Conservation (phyloP, 768 basidiomycete genomes). For the Boletus tylopilopsis region DNA sequence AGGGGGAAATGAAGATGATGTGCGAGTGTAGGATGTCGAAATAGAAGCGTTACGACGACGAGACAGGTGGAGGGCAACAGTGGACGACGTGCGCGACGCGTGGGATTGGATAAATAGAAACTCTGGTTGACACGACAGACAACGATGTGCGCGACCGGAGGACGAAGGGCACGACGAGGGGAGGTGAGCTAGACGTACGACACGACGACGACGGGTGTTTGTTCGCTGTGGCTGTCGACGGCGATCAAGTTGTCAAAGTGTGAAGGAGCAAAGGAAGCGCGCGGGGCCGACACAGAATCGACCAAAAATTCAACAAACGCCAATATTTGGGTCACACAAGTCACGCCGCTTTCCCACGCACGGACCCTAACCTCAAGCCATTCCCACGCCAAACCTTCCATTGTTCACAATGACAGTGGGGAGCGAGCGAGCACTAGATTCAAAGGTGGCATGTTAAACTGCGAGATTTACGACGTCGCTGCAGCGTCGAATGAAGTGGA, state of each 20-base stretch:
- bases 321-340: constrained; percentile 37
- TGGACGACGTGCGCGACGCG: constrained; percentile 47
- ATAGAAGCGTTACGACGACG: constrained; percentile 27
- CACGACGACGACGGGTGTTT: constrained; percentile 39
- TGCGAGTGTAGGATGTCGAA: constrained; percentile 27
- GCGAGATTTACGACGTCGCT: neutral
- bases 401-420: constrained; percentile 14
- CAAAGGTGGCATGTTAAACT: neutral
- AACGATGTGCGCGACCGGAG: constrained; percentile 23
- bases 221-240: constrained; percentile 45
- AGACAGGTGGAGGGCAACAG: constrained; percentile 14
- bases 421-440: neutral
- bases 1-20: constrained; percentile 23
- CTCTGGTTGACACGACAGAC: constrained; percentile 21
- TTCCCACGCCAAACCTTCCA: constrained; percentile 30
- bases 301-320: constrained; percentile 39
- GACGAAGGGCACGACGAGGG: constrained; percentile 18
- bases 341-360: constrained; percentile 39
- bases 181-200: constrained; percentile 27
- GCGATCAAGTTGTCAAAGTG: constrained; percentile 45
- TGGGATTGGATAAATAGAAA: constrained; percentile 37
- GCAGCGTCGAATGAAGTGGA: neutral
- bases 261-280: constrained; percentile 43
- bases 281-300: constrained; percentile 42
- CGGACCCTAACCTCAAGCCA: constrained; percentile 40